A percentile compares a stretch with the other conserved stretches of the same genome.
phyloP scores from a whole-genome alignment of 2,329 filamentous ascomycete genomes.

The Aspergillus viridinutans region DNA sequence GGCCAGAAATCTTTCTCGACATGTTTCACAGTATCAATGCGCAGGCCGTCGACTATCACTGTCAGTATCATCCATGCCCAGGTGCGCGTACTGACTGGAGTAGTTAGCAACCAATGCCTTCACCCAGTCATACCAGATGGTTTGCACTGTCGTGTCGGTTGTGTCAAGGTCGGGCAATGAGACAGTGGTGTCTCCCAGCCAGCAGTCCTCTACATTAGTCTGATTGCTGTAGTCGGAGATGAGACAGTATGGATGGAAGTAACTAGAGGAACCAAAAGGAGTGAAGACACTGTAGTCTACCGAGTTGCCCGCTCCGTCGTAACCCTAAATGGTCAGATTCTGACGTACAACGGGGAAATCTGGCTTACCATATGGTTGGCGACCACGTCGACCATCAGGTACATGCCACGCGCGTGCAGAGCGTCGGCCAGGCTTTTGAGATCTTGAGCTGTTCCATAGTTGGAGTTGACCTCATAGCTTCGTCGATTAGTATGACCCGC shows the following conservation, averaged over 20 bases:
- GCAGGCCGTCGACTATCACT: constrained; percentile 43
- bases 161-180: constrained; percentile 61
- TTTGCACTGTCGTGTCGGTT: constrained; percentile 44
- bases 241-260: constrained; percentile 57
- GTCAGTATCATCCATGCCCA: not conserved
- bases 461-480: constrained; percentile 50
- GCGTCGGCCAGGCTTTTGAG: constrained; percentile 54
- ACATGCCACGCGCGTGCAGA: constrained; percentile 54
- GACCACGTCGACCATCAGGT: constrained; percentile 58
- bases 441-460: constrained; percentile 58
- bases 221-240: constrained; percentile 51
- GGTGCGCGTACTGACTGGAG: constrained; percentile 45
- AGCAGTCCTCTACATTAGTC: constrained; percentile 45
- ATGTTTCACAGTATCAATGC: constrained; percentile 48
- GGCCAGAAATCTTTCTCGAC: constrained; percentile 44
- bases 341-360: not conserved
- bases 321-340: constrained; percentile 26
- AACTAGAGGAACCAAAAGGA: constrained; percentile 52
- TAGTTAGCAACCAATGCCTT: constrained; percentile 54
- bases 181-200: constrained; percentile 49
- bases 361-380: constrained; percentile 50
- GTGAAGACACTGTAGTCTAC: constrained; percentile 51
- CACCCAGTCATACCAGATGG: constrained; percentile 57
- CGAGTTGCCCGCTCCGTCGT: constrained; percentile 40
- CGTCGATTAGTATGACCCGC: too few relatives aligned